Percentiles rank a stretch among this genome's conserved stretches.
Evolutionary conservation across 306 rosid genomes (phyloP).

Genomic region (Trifolium subterraneum): DNA sequence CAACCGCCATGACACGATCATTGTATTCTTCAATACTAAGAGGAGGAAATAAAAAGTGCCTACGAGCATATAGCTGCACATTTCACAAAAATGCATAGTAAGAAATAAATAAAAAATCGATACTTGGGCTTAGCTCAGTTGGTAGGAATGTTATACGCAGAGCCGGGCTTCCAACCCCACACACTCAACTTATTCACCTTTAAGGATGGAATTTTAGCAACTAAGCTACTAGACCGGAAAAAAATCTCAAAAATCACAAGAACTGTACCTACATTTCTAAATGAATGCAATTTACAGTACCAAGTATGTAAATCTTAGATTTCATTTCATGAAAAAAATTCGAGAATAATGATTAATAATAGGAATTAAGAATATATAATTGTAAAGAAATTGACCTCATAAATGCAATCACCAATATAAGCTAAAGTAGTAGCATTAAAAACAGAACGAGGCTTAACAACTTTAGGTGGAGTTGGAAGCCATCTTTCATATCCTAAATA

Average conservation of each 20-base stretch:
- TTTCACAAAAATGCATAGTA: conserved; percentile 42
- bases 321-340: neutral
- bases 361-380: neutral
- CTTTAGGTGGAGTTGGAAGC: conserved; percentile 86
- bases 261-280: neutral
- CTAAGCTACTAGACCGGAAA: no score
- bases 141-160: no score
- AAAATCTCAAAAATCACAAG: neutral
- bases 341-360: neutral
- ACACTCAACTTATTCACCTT: no score
- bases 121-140: no score
- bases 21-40: conserved; percentile 80
- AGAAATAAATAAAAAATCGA: conserved; percentile 9
- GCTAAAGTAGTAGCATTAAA: conserved; percentile 84
- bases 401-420: conserved; percentile 83
- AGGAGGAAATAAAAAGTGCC: conserved; percentile 95
- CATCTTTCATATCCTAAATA: conserved; percentile 83
- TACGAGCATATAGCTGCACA: conserved; percentile 90
- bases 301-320: no score
- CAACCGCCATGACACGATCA: conserved; percentile 86
- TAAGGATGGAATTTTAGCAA: no score
- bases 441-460: conserved; percentile 78
- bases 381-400: conserved; percentile 58
- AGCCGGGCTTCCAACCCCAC: no score
- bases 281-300: no score